Percentiles rank a stretch among this genome's conserved stretches.
These are phyloP conservation scores for Synchytrium microbalum DNA, from an alignment of 371 early-diverging fungal species.

Conservation along the genomic window DNA sequence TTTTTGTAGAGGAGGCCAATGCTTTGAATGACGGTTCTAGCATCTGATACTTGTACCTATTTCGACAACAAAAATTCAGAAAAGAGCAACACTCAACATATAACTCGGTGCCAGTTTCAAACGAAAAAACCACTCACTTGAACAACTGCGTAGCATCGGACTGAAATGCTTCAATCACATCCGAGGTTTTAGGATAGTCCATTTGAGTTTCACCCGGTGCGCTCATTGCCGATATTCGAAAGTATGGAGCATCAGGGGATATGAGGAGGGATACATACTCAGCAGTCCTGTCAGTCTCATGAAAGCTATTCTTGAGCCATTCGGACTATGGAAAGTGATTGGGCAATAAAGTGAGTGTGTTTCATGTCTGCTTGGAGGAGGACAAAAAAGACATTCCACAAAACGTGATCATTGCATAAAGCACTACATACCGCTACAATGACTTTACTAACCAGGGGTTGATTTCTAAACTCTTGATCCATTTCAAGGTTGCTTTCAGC, in stretches of 20 bases:
- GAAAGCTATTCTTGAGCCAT: slow-evolving; percentile 41
- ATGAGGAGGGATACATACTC: slow-evolving; percentile 30
- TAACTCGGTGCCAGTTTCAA: background rate
- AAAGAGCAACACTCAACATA: background rate
- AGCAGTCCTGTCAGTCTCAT: slow-evolving; percentile 38
- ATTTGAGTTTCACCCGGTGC: slow-evolving; percentile 38
- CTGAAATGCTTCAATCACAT: slow-evolving; percentile 37
- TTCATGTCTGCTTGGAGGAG: background rate
- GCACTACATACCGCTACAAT: slow-evolving; percentile 25
- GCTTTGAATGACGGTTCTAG: slow-evolving; percentile 34
- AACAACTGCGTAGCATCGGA: slow-evolving; percentile 21
- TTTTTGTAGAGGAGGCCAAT: slow-evolving; percentile 39
- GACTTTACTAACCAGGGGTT: slow-evolving; percentile 28
- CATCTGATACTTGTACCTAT: slow-evolving; percentile 31
- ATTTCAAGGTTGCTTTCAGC: no score
- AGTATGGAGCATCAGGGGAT: slow-evolving; percentile 33
- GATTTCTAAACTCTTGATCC: slow-evolving; percentile 26
- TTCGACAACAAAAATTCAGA: slow-evolving; percentile 11
- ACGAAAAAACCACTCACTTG: slow-evolving; percentile 6
- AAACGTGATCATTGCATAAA: background rate
- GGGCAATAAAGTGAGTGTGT: background rate
- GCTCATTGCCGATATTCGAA: slow-evolving; percentile 34
- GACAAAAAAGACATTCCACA: background rate
- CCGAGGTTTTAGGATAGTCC: slow-evolving; percentile 41
- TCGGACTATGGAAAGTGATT: slow-evolving; percentile 23